A percentile compares a stretch with the other conserved stretches of the same genome.
Evolutionary conservation across 2,329 filamentous ascomycete genomes (phyloP).

Genomic region (Penicillium sp.): DNA sequence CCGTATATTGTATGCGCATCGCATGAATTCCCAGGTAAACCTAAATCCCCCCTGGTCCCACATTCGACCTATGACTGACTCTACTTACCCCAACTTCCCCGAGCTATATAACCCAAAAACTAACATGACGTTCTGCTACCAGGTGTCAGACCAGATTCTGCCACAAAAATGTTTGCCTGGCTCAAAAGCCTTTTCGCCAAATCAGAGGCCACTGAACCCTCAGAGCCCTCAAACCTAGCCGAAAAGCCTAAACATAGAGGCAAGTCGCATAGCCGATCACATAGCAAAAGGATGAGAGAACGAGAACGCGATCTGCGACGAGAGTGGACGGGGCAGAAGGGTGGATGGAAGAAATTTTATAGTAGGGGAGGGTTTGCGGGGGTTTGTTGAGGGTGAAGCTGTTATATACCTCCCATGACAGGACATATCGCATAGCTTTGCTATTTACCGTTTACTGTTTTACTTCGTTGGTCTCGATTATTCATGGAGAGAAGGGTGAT

Average conservation of each 20-base stretch:
- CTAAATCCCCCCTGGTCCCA: background rate
- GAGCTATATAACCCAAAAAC: background rate
- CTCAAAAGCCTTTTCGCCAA: background rate
- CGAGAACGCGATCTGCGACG: constrained; percentile 4
- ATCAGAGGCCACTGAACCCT: background rate
- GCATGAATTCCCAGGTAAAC: background rate
- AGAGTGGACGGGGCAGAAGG: constrained; percentile 2
- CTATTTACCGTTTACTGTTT: background rate
- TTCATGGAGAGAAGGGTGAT: background rate
- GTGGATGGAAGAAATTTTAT: constrained; percentile 1
- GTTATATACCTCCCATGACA: no score
- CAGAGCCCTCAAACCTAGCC: background rate
- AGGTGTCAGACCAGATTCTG: background rate
- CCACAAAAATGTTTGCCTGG: background rate
- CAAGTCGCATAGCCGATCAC: background rate
- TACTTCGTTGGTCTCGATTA: background rate
- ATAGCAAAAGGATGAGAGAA: constrained; percentile 1
- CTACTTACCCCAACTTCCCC: background rate
- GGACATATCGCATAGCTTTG: background rate
- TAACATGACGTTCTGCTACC: background rate
- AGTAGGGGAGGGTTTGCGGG: background rate
- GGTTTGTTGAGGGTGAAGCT: background rate
- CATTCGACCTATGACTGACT: background rate
- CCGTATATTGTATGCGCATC: background rate
- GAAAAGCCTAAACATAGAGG: background rate